A percentile compares a stretch with the other conserved stretches of the same genome.
Evolutionary conservation across 148 eudicot species (phyloP).

Genomic region (Gaultheria prostrata): DNA sequence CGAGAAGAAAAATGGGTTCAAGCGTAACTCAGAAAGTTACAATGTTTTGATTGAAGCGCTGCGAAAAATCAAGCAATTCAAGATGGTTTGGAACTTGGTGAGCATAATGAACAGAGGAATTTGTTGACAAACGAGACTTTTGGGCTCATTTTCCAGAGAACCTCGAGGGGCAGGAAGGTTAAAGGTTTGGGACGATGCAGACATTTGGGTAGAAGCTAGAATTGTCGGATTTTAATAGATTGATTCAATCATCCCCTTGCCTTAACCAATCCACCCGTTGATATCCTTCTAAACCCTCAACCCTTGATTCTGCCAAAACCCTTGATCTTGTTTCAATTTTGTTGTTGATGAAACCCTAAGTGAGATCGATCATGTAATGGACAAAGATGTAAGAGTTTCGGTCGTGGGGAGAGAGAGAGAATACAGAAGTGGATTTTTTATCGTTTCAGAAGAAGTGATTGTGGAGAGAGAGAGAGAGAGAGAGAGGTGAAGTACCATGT

Average conservation of each 20-base stretch:
- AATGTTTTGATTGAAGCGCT: conserved; percentile 67
- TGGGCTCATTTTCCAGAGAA: conserved; percentile 59
- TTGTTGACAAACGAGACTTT: conserved; percentile 59
- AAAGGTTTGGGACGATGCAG: conserved; percentile 79
- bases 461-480: too few species aligned
- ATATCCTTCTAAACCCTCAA: too few species aligned
- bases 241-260: conserved; percentile 22
- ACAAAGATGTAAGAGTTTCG: too few species aligned
- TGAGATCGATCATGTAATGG: too few species aligned
- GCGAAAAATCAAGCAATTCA: conserved; percentile 84
- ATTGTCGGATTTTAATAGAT: conserved; percentile 56
- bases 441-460: too few species aligned
- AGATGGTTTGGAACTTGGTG: conserved; percentile 49
- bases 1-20: conserved; percentile 60
- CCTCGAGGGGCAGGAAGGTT: conserved; percentile 65
- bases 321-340: too few species aligned
- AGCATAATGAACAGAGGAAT: conserved; percentile 55
- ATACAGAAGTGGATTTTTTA: too few species aligned
- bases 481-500: too few species aligned
- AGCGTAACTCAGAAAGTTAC: conserved; percentile 47
- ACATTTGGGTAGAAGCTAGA: conserved; percentile 49
- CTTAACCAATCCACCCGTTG: too few species aligned
- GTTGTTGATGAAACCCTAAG: too few species aligned
- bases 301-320: too few species aligned
- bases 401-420: too few species aligned